A percentile compares a stretch with the other conserved stretches of the same genome.
phyloP scores from a whole-genome alignment of 345 rosid genomes.

The Populus euphratica region DNA sequence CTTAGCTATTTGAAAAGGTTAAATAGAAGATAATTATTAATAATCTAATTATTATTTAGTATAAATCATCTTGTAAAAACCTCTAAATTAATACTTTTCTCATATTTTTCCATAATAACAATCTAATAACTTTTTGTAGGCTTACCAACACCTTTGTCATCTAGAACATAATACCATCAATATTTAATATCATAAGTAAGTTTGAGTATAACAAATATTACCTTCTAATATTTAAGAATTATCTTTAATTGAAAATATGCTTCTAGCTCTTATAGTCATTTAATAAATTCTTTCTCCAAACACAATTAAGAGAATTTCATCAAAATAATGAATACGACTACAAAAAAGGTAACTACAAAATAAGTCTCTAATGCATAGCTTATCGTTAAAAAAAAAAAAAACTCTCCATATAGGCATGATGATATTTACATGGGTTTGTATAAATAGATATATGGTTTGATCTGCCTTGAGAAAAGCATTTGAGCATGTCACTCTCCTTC shows the following conservation, averaged over 20 bases:
- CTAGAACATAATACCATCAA: no score
- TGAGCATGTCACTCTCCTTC: not conserved
- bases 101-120: no score
- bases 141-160: no score
- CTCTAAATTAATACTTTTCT: no score
- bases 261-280: no score
- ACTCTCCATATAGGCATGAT: not conserved
- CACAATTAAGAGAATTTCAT: not conserved
- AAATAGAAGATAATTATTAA: no score
- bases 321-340: not conserved
- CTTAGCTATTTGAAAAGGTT: no score
- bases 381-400: not conserved
- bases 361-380: not conserved
- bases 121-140: no score
- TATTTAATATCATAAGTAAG: no score
- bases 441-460: not conserved
- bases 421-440: not conserved
- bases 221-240: not conserved
- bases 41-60: no score
- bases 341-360: not conserved
- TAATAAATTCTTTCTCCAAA: not conserved
- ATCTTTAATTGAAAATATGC: not conserved
- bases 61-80: no score
- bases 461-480: not conserved
- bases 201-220: no score